Evolutionary conservation across 2,329 filamentous ascomycete genomes (phyloP).

Genomic region (Alternaria sp.): DNA sequence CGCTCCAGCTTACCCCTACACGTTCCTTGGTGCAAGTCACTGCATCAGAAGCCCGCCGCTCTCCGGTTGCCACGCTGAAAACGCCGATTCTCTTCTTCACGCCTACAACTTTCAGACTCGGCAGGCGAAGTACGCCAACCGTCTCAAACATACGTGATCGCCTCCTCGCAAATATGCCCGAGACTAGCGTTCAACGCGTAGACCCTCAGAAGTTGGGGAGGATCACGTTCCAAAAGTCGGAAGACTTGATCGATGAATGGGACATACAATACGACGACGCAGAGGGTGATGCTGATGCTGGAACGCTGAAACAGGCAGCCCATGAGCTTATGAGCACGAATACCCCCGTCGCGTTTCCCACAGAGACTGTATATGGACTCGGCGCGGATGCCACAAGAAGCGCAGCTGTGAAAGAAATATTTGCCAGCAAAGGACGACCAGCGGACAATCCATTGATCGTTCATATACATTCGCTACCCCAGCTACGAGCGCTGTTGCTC

Average conservation of each 20-base stretch:
- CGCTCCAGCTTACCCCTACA: conserved; percentile 17
- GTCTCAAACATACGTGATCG: conserved; percentile 8
- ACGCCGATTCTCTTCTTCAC: conserved; percentile 7
- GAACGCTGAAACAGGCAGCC: conserved; percentile 70
- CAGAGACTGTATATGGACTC: conserved; percentile 95
- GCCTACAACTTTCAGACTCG: neutral
- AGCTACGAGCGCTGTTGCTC: conserved; percentile 71
- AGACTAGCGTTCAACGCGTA: conserved; percentile 51
- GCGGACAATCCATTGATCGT: conserved; percentile 96
- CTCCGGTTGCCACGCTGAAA: conserved; percentile 37
- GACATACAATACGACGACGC: conserved; percentile 38
- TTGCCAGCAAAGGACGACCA: conserved; percentile 85
- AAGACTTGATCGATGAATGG: conserved; percentile 49
- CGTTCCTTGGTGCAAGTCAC: conserved; percentile 39
- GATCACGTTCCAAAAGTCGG: conserved; percentile 40
- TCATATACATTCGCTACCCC: conserved; percentile 82
- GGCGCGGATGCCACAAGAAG: conserved; percentile 94
- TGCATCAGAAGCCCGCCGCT: conserved; percentile 23
- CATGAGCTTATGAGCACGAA: conserved; percentile 69
- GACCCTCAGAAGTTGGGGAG: conserved; percentile 52
- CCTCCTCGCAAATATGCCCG: conserved; percentile 29
- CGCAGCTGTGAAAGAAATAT: conserved; percentile 87
- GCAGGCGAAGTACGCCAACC: neutral
- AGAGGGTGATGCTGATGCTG: conserved; percentile 53
- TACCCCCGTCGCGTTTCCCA: conserved; percentile 91